Evolutionary conservation across 2,329 filamentous ascomycete genomes (phyloP).

Genomic region (Biscogniauxia mediterranea): DNA sequence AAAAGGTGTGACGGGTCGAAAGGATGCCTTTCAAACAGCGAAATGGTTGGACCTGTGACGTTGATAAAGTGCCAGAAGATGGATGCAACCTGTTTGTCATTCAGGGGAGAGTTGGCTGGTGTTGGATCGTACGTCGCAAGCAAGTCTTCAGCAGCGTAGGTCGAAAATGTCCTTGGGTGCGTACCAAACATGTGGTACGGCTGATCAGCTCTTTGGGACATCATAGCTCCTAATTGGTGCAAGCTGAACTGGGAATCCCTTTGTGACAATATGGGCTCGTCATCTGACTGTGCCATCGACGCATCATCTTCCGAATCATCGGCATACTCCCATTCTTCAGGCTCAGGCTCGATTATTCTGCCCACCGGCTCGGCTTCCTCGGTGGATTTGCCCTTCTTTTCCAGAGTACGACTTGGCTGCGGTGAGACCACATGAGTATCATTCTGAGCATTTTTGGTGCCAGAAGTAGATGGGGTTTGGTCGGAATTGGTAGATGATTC

Average conservation of each 20-base stretch:
- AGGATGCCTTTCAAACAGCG: constrained; percentile 81
- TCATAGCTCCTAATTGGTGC: constrained; percentile 40
- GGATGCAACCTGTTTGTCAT: constrained; percentile 73
- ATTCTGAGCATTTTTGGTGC: constrained; percentile 8
- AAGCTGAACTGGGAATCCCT: constrained; percentile 37
- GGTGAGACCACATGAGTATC: constrained; percentile 12
- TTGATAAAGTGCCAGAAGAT: constrained; percentile 92
- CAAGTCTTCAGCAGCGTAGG: constrained; percentile 47
- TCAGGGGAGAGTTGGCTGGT: constrained; percentile 67
- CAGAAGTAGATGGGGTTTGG: constrained; percentile 21
- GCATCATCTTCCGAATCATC: constrained; percentile 58
- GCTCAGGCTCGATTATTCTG: constrained; percentile 3
- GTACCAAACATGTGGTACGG: constrained; percentile 43
- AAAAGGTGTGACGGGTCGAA: constrained; percentile 69
- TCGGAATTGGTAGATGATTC: constrained; percentile 22
- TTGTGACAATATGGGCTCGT: constrained; percentile 48
- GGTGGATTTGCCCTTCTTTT: constrained; percentile 19
- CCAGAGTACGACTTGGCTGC: constrained; percentile 10
- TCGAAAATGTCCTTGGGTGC: constrained; percentile 48
- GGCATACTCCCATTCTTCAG: constrained; percentile 42
- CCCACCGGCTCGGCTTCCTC: constrained; percentile 16
- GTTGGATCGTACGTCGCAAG: constrained; percentile 67
- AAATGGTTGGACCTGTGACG: constrained; percentile 81
- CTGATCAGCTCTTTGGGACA: constrained; percentile 36
- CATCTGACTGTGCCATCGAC: constrained; percentile 61